A percentile compares a stretch with the other conserved stretches of the same genome.
Evolutionary conservation across 2,329 filamentous ascomycete species (phyloP).

Genomic region (Elsinoe batatas): DNA sequence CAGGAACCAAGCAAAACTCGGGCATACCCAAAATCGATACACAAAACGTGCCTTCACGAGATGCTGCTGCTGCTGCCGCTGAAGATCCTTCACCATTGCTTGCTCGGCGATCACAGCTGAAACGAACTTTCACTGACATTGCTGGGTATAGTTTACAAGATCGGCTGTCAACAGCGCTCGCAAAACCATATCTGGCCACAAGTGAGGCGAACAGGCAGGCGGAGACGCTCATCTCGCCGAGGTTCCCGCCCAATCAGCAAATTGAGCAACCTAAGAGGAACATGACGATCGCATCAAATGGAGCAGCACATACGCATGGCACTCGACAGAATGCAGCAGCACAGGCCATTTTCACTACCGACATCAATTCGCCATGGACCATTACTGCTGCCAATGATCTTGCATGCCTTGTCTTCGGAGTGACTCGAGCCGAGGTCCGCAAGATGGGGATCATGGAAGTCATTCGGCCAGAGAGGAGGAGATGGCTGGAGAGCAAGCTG

Average conservation of each 20-base stretch:
- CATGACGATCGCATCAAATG: slow-evolving; percentile 27
- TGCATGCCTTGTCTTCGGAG: slow-evolving; percentile 95
- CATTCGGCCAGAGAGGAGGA: slow-evolving; percentile 76
- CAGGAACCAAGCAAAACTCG: neutral
- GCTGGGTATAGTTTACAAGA: slow-evolving; percentile 64
- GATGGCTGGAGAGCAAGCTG: slow-evolving; percentile 83
- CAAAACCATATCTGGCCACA: slow-evolving; percentile 63
- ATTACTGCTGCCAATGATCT: slow-evolving; percentile 94
- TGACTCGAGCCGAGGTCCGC: slow-evolving; percentile 88
- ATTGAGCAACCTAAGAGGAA: slow-evolving; percentile 21
- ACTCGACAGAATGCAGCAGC: slow-evolving; percentile 84
- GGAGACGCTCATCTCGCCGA: slow-evolving; percentile 27
- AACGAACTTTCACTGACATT: slow-evolving; percentile 81
- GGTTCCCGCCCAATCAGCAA: slow-evolving; percentile 18
- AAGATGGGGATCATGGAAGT: slow-evolving; percentile 94
- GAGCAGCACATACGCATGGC: slow-evolving; percentile 66
- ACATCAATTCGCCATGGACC: slow-evolving; percentile 81
- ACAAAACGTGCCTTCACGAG: neutral
- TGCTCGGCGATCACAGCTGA: slow-evolving; percentile 40
- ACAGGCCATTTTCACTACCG: slow-evolving; percentile 97
- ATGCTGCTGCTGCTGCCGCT: neutral
- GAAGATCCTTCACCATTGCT: slow-evolving; percentile 14
- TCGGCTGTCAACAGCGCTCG: slow-evolving; percentile 74
- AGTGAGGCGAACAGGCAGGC: slow-evolving; percentile 18
- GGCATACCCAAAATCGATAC: slow-evolving; percentile 4